phyloP scores from a whole-genome alignment of 2,329 filamentous ascomycete species.

The Aspergillus quadrilineatus region DNA sequence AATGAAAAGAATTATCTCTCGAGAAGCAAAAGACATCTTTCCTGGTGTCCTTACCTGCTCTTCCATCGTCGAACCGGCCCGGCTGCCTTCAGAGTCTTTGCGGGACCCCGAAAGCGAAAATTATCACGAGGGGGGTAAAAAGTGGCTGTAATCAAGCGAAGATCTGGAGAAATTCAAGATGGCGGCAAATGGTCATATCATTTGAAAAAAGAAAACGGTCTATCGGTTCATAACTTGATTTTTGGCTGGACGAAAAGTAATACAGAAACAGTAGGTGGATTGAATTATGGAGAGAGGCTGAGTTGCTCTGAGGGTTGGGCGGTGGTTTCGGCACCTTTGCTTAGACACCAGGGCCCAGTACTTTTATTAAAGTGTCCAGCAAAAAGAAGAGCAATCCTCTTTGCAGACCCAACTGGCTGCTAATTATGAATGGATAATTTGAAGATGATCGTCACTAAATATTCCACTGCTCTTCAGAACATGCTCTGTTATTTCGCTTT shows the following conservation, averaged over 20 bases:
- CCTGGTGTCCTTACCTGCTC: constrained; percentile 39
- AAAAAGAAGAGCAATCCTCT: not conserved
- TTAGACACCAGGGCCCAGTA: not conserved
- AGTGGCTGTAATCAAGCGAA: constrained; percentile 11
- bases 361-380: not conserved
- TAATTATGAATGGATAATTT: not conserved
- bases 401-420: not conserved
- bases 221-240: constrained; percentile 16
- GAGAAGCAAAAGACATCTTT: not conserved
- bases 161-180: constrained; percentile 20
- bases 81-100: constrained; percentile 30
- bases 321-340: constrained; percentile 12
- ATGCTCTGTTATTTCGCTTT: not conserved
- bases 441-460: not conserved
- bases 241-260: not conserved
- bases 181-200: constrained; percentile 28
- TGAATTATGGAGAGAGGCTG: constrained; percentile 1
- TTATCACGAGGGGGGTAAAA: constrained; percentile 8
- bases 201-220: constrained; percentile 11
- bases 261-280: not conserved
- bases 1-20: not conserved
- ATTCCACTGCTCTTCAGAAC: not conserved
- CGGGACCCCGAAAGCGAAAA: constrained; percentile 15
- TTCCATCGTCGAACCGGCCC: constrained; percentile 45
- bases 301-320: constrained; percentile 7